Conservation (phyloP, 1,284 basidiomycete genomes). For the Cryptococcus depauperatus region DNA sequence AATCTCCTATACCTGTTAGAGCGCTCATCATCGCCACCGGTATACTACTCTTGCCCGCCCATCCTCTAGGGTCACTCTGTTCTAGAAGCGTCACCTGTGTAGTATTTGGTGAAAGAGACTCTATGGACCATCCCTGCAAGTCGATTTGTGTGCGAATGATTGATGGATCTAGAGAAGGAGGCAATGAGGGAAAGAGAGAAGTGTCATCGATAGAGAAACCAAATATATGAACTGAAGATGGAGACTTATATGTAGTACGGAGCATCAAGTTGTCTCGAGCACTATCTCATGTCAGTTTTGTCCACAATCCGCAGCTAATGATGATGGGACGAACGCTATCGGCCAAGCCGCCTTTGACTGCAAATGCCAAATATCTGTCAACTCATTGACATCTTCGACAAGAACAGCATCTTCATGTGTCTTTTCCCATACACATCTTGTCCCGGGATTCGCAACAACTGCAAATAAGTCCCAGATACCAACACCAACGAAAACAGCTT, state of each 20-base stretch:
- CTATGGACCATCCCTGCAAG: conserved; percentile 93
- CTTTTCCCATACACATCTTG: conserved; percentile 80
- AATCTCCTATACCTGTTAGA: conserved; percentile 83
- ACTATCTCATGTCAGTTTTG: no score
- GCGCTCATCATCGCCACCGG: conserved; percentile 82
- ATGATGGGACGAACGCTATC: conserved; percentile 58
- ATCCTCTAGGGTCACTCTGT: conserved; percentile 94
- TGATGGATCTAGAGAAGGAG: conserved; percentile 57
- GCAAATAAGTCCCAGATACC: conserved; percentile 94
- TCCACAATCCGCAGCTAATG: not conserved
- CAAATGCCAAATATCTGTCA: conserved; percentile 86
- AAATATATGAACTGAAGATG: conserved; percentile 89
- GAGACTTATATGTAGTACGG: conserved; percentile 95
- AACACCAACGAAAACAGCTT: conserved; percentile 95
- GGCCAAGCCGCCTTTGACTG: conserved; percentile 86
- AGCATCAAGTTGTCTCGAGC: conserved; percentile 84
- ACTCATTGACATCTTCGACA: conserved; percentile 82
- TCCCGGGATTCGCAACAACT: conserved; percentile 74
- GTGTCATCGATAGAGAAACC: conserved; percentile 88
- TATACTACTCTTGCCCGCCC: conserved; percentile 91
- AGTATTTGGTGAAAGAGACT: conserved; percentile 88
- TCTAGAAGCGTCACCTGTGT: conserved; percentile 90
- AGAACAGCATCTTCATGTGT: conserved; percentile 74
- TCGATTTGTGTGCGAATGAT: conserved; percentile 91
- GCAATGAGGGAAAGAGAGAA: conserved; percentile 72